Base-by-base conservation (phyloP, 768 basidiomycete genomes). In the Grammothele lineata region DNA sequence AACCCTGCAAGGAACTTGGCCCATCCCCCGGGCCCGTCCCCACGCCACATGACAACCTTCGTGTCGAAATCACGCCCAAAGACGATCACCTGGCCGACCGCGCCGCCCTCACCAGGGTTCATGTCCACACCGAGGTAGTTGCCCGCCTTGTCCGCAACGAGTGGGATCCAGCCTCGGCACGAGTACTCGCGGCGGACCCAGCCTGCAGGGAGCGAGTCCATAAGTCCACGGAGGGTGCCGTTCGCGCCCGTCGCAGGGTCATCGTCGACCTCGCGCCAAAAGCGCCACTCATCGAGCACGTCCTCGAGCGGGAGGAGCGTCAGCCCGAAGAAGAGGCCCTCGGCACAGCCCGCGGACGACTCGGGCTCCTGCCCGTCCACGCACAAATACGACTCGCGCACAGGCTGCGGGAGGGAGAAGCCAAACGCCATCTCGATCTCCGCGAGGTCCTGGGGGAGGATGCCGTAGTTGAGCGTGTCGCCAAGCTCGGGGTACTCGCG, bases 41-140 rank as follows among this genome's bases (percentile, higher is more conserved):
- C 96, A 42, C 78, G 75, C 83, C 87, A 97, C 37, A 98, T 72
- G 34, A 98, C 94, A 30, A 96, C 90, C 63, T 99, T 99, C 10
- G 92, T 87, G 66, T 99, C 96, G 66, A 98, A 97, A 62, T 98
- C 96, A 41, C 96, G 80, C n/a, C 96, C 96, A 64, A 98, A 99
- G 40, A 97, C 85, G 48, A 99, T 96, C 38, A 97, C 95, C 63
- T 99, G 96, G 5, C 96, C 96, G 45, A 76, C 72, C 8, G 76
- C 69, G 36, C 92, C 93, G 38, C 69, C 67, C 60, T 85, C 81
- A 8, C 63, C 88, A 7, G 95, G 95, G 66, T 87, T 92, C 48
- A 99, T 76, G 65, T 99, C 96, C 38, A 99, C 76, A 46, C 96
- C 96, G 49, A 98, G 78, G 63, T 99, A 99, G 68, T 99, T 99